Evolutionary conservation across 371 early-diverging fungal species (phyloP).

Genomic region (Blastocladiella emersonii): DNA sequence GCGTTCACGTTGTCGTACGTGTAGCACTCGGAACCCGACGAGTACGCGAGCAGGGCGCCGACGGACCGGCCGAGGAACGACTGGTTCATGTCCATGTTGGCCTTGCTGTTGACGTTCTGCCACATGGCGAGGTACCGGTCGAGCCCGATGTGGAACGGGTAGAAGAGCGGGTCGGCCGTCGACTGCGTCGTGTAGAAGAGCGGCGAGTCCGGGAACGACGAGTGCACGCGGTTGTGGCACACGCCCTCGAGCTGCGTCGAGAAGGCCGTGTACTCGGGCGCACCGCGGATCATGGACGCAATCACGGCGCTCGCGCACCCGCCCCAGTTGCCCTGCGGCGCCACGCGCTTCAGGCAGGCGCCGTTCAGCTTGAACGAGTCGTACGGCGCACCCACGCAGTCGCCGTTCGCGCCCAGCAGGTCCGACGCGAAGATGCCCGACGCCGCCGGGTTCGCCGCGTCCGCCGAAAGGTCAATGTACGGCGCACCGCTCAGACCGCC

Average conservation of each 20-base stretch:
- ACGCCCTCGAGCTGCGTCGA: neutral
- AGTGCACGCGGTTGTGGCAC: neutral
- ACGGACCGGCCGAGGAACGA: neutral
- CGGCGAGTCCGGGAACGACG: neutral
- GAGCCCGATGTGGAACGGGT: neutral
- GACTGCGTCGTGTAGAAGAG: neutral
- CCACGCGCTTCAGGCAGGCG: neutral
- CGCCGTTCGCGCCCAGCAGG: neutral
- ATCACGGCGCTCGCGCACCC: neutral
- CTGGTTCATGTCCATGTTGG: neutral
- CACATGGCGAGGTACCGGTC: neutral
- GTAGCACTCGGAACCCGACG: neutral
- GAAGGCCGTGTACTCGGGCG: neutral
- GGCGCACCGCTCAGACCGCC: neutral
- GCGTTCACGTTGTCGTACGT: no score
- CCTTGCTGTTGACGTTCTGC: neutral
- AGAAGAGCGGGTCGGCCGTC: neutral
- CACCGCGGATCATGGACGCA: neutral
- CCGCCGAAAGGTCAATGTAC: neutral
- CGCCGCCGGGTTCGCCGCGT: neutral
- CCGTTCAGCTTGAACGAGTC: neutral
- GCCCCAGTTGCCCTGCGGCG: neutral
- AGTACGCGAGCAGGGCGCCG: neutral
- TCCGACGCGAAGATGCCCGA: neutral
- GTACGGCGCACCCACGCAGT: neutral